Evolutionary conservation across 2,329 filamentous ascomycete genomes (phyloP).

Genomic region (Arthrocladium fulminans): DNA sequence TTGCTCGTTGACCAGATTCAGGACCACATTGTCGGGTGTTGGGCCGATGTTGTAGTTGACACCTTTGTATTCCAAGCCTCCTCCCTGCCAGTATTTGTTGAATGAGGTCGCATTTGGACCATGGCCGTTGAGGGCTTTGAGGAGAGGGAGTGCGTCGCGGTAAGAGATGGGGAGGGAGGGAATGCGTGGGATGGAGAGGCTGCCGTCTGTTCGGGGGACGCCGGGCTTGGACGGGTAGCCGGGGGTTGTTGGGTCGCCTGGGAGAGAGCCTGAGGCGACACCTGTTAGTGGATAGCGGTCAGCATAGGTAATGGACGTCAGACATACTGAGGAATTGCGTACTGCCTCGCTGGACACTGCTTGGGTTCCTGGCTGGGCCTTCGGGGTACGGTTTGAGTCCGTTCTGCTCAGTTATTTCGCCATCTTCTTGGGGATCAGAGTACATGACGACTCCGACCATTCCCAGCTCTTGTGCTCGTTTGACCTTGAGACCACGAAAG

Average conservation of each 20-base stretch:
- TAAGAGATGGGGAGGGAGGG: slow-evolving; percentile 91
- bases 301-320: too few relatives aligned
- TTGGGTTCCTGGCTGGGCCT: slow-evolving; percentile 78
- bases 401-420: slow-evolving; percentile 68
- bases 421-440: slow-evolving; percentile 82
- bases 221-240: slow-evolving; percentile 90
- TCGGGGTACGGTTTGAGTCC: slow-evolving; percentile 72
- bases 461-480: slow-evolving; percentile 81
- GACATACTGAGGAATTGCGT: slow-evolving; percentile 67
- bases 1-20: slow-evolving; percentile 71
- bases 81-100: slow-evolving; percentile 61
- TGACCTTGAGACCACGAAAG: slow-evolving; percentile 86
- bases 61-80: slow-evolving; percentile 67
- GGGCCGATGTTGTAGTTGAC: slow-evolving; percentile 81
- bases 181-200: slow-evolving; percentile 67
- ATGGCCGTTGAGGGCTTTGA: slow-evolving; percentile 84
- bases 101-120: slow-evolving; percentile 70
- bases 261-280: slow-evolving; percentile 41
- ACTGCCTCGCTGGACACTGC: slow-evolving; percentile 82
- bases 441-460: slow-evolving; percentile 82
- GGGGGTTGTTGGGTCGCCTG: slow-evolving; percentile 77
- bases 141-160: slow-evolving; percentile 70
- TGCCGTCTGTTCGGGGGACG: slow-evolving; percentile 63
- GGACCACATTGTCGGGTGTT: slow-evolving; percentile 57
- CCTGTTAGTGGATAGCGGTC: slow-evolving; percentile 17